Evolutionary conservation across 1,139 yeast species (phyloP).

Genomic region (Candida anutae): DNA sequence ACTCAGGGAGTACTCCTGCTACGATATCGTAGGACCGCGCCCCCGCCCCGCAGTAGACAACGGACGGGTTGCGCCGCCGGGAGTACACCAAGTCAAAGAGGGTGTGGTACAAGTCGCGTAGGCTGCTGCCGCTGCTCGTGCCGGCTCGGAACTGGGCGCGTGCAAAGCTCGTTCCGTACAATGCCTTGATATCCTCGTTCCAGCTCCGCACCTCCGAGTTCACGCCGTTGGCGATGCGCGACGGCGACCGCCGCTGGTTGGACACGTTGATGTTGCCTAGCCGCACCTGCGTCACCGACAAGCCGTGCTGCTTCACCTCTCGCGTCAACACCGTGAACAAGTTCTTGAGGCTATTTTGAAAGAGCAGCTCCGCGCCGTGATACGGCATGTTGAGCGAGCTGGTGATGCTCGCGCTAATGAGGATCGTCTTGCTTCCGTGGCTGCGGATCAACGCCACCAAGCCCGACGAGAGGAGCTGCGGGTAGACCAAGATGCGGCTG

Average conservation of each 20-base stretch:
- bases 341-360: conserved; percentile 27
- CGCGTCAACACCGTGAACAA: conserved; percentile 32
- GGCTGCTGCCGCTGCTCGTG: conserved; percentile 28
- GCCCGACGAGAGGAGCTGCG: conserved; percentile 50
- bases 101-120: conserved; percentile 45
- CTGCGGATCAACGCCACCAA: conserved; percentile 48
- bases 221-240: conserved; percentile 23
- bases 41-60: conserved; percentile 45
- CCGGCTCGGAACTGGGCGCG: conserved; percentile 25
- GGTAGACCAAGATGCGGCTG: conserved; percentile 38
- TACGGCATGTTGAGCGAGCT: conserved; percentile 38
- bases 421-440: conserved; percentile 35
- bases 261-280: conserved; percentile 41
- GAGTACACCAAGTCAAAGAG: conserved; percentile 47
- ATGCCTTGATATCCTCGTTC: conserved; percentile 28
- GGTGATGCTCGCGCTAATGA: conserved; percentile 36
- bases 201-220: conserved; percentile 36
- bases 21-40: conserved; percentile 38
- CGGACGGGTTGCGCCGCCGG: conserved; percentile 15
- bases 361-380: conserved; percentile 43
- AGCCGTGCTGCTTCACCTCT: conserved; percentile 34
- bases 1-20: conserved; percentile 25
- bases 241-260: conserved; percentile 19
- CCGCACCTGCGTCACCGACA: conserved; percentile 38
- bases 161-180: conserved; percentile 30